A percentile compares a stretch with the other conserved stretches of the same genome.
These are phyloP conservation scores for Hyaloscypha bicolor DNA, from an alignment of 495 filamentous ascomycete genomes.

Conservation along the genomic window DNA sequence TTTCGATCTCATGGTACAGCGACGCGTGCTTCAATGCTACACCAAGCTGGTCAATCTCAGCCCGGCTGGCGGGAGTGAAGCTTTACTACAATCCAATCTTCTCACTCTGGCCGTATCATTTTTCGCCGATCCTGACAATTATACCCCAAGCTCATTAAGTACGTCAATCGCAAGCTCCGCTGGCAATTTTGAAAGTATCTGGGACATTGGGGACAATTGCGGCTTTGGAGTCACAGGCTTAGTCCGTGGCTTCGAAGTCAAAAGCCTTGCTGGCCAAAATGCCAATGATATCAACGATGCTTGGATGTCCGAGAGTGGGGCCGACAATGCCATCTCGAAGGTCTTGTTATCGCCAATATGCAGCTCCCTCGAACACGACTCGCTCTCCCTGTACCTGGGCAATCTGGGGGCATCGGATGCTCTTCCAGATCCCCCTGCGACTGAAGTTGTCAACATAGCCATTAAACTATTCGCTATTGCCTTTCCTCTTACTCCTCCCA, in stretches of 20 bases:
- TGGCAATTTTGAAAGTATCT: constrained; percentile 86
- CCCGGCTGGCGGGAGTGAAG: constrained; percentile 77
- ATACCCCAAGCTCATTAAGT: constrained; percentile 80
- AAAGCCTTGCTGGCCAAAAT: constrained; percentile 70
- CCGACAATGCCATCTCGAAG: constrained; percentile 71
- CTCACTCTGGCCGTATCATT: constrained; percentile 89
- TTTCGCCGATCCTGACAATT: constrained; percentile 91
- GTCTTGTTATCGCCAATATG: constrained; percentile 75
- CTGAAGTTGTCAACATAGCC: constrained; percentile 91
- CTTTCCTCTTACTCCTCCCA: constrained; percentile 81
- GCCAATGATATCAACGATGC: constrained; percentile 55
- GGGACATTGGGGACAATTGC: constrained; percentile 93
- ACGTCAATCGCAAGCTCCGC: constrained; percentile 92
- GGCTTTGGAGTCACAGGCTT: constrained; percentile 91
- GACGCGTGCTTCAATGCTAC: constrained; percentile 93
- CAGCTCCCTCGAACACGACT: constrained; percentile 86
- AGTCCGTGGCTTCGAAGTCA: constrained; percentile 73
- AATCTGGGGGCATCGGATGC: constrained; percentile 57
- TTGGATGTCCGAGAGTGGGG: constrained; percentile 63
- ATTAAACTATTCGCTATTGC: constrained; percentile 90
- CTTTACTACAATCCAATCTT: constrained; percentile 87
- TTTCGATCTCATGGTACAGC: constrained; percentile 87
- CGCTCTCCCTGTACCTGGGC: constrained; percentile 74
- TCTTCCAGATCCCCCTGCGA: constrained; percentile 81
- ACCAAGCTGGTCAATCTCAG: constrained; percentile 86